A percentile compares a stretch with the other conserved stretches of the same genome.
Evolutionary conservation across 306 rosid species (phyloP).

Genomic region (Vicia sativa): DNA sequence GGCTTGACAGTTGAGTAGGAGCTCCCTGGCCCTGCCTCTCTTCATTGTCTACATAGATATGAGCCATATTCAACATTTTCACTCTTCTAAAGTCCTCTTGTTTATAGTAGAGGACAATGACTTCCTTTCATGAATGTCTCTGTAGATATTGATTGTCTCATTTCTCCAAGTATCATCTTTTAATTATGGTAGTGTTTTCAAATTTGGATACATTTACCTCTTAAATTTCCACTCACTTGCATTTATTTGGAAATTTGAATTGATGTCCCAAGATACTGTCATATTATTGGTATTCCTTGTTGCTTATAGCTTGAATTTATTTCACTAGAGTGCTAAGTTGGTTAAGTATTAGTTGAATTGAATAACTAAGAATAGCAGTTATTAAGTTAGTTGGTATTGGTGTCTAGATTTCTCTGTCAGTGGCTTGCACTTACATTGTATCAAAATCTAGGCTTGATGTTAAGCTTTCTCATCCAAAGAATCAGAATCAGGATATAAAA

Average conservation of each 20-base stretch:
- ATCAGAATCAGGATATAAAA: slow-evolving; percentile 3
- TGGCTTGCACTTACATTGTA: not conserved
- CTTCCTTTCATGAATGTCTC: too few relatives aligned
- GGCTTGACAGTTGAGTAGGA: too few relatives aligned
- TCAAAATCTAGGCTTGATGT: not conserved
- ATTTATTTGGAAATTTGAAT: not conserved
- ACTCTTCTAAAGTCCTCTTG: too few relatives aligned
- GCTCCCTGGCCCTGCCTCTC: too few relatives aligned
- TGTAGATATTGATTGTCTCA: too few relatives aligned
- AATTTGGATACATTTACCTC: too few relatives aligned
- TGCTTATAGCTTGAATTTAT: slow-evolving; percentile 4
- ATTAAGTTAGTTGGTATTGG: not conserved
- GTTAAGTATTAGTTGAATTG: not conserved
- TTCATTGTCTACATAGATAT: too few relatives aligned
- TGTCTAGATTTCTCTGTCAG: not conserved
- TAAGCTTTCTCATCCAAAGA: slow-evolving; percentile 11
- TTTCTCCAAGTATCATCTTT: too few relatives aligned
- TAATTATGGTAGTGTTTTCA: too few relatives aligned
- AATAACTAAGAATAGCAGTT: not conserved
- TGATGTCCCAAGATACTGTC: not conserved
- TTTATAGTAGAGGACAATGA: too few relatives aligned
- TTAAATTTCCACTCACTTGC: too few relatives aligned
- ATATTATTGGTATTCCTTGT: slow-evolving; percentile 14
- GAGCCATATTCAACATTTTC: too few relatives aligned
- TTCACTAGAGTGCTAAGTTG: not conserved